Percentiles rank a stretch among this genome's conserved stretches.
These are phyloP conservation scores for Calendula officinalis DNA, from an alignment of 129 eudicot genomes.

Conservation along the genomic window DNA sequence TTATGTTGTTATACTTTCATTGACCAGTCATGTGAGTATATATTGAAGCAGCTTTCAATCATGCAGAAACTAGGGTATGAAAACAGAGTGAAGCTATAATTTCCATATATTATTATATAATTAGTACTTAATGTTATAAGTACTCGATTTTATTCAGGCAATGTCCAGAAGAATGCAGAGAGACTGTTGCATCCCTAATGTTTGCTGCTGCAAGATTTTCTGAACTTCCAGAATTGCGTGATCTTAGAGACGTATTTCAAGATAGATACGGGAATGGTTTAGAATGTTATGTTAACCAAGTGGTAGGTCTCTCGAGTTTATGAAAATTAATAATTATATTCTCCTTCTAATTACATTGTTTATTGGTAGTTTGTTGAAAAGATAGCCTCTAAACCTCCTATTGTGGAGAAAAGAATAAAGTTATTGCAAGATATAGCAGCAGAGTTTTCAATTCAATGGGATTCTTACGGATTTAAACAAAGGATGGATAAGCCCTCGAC, in stretches of 20 bases:
- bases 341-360: constrained; percentile 29
- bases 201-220: constrained; percentile 98
- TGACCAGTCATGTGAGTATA: constrained; percentile 76
- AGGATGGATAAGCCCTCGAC: constrained; percentile 72
- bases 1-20: constrained; percentile 70
- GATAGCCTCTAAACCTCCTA: constrained; percentile 64
- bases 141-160: constrained; percentile 50
- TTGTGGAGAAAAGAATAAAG: constrained; percentile 58
- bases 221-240: constrained; percentile 93
- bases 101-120: neutral
- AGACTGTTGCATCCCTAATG: constrained; percentile 82
- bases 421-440: constrained; percentile 76
- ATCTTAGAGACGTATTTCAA: constrained; percentile 77
- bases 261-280: constrained; percentile 81
- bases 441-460: constrained; percentile 80
- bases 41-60: constrained; percentile 65
- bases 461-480: constrained; percentile 62
- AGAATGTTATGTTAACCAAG: constrained; percentile 75
- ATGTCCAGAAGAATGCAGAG: constrained; percentile 95
- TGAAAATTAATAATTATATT: neutral
- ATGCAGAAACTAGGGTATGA: constrained; percentile 89
- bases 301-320: constrained; percentile 41
- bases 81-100: constrained; percentile 10
- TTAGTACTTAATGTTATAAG: neutral
- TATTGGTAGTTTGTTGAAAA: constrained; percentile 68